These are phyloP conservation scores for Aspergillus amoenus DNA, from an alignment of 2,329 filamentous ascomycete genomes.

Conservation along the genomic window DNA sequence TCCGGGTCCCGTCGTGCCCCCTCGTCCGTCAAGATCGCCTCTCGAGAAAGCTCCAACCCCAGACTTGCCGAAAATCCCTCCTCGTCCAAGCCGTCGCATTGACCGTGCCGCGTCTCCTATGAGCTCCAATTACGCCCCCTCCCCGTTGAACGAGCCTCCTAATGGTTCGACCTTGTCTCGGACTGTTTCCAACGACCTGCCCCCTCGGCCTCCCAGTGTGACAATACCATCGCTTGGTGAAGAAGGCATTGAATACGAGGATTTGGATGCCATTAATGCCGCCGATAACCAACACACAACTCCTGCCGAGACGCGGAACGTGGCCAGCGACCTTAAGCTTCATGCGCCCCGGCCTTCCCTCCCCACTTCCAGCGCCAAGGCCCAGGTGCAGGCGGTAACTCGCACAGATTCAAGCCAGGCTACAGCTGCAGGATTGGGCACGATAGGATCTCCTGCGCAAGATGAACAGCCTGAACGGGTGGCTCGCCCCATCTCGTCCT, in stretches of 20 bases:
- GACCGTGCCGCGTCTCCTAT: conserved; percentile 77
- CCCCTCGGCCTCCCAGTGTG: conserved; percentile 70
- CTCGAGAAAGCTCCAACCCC: conserved; percentile 44
- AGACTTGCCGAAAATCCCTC: conserved; percentile 71
- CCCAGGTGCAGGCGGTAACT: conserved; percentile 79
- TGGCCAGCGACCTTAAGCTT: conserved; percentile 79
- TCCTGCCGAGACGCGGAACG: conserved; percentile 72
- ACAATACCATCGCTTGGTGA: conserved; percentile 82
- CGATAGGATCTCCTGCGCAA: conserved; percentile 48
- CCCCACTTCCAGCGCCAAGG: conserved; percentile 76
- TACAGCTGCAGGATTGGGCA: conserved; percentile 80
- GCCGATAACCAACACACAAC: conserved; percentile 47
- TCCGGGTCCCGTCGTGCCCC: conserved; percentile 59
- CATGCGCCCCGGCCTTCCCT: conserved; percentile 87
- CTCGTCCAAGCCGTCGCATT: conserved; percentile 67
- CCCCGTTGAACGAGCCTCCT: conserved; percentile 73
- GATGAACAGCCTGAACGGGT: conserved; percentile 53
- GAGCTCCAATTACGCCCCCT: conserved; percentile 77
- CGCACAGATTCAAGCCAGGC: conserved; percentile 87
- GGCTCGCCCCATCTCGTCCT: conserved; percentile 60
- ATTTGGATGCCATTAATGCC: conserved; percentile 48
- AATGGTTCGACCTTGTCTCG: conserved; percentile 41
- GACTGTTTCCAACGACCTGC: conserved; percentile 36
- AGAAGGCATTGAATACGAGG: conserved; percentile 85
- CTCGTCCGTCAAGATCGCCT: conserved; percentile 58